phyloP scores from a whole-genome alignment of 495 filamentous ascomycete genomes.

The Penicillium pancosmium region DNA sequence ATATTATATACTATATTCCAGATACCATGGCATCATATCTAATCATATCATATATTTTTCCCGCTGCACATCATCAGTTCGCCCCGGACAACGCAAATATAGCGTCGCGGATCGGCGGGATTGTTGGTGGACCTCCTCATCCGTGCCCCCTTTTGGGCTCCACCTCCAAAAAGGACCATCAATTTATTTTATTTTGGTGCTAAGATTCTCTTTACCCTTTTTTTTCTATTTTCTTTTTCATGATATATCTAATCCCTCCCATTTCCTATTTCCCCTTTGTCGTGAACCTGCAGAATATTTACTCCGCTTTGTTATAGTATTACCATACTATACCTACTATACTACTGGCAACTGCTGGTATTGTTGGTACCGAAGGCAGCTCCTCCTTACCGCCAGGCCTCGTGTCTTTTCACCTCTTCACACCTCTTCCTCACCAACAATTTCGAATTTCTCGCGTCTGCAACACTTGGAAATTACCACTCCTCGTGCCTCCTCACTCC shows the following conservation, averaged over 20 bases:
- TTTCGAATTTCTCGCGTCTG: not conserved
- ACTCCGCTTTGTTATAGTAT: too few relatives aligned
- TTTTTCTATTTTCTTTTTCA: not conserved
- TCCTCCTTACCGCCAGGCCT: slow-evolving; percentile 11
- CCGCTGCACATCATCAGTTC: not conserved
- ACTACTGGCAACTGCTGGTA: not conserved
- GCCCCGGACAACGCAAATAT: slow-evolving; percentile 5
- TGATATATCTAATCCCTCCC: not conserved
- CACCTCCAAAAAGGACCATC: slow-evolving; percentile 20
- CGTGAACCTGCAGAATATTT: too few relatives aligned
- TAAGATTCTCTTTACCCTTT: not conserved
- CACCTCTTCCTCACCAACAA: not conserved
- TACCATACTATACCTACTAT: not conserved
- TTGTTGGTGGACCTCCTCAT: slow-evolving; percentile 17
- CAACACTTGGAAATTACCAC: slow-evolving; percentile 4
- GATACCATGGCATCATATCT: not conserved
- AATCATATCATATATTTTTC: not conserved
- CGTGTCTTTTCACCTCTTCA: slow-evolving; percentile 5
- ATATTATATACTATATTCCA: not conserved
- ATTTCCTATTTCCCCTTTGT: not conserved
- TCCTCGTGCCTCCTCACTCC: slow-evolving; percentile 6
- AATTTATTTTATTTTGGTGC: slow-evolving; percentile 9
- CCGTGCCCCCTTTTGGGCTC: slow-evolving; percentile 25
- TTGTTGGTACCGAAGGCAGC: not conserved
- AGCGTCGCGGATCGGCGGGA: slow-evolving; percentile 22